Conservation (phyloP, 805 yeast genomes). For the Pichia thaimueangensis region DNA sequence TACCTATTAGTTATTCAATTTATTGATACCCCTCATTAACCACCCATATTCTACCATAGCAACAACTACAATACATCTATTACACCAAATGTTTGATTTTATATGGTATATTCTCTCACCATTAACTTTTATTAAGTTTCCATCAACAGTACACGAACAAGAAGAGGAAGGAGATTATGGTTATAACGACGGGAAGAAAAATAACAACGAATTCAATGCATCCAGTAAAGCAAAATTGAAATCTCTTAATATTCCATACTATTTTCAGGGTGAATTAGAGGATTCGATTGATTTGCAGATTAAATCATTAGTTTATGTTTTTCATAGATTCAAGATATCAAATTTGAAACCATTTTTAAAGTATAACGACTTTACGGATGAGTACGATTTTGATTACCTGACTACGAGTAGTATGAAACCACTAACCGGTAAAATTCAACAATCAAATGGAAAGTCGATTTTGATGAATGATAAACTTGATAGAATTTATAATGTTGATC, state of each 20-base stretch:
- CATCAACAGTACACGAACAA: neutral
- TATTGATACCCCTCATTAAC: no score
- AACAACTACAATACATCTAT: neutral
- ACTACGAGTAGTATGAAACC: neutral
- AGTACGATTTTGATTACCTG: constrained; percentile 9
- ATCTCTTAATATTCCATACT: constrained; percentile 43
- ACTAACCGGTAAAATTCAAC: neutral
- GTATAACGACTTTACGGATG: constrained; percentile 18
- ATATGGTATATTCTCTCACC: constrained; percentile 10
- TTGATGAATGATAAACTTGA: constrained; percentile 42
- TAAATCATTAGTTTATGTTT: constrained; percentile 52
- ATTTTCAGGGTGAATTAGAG: constrained; percentile 38
- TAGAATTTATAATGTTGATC: constrained; percentile 42
- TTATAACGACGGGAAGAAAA: neutral
- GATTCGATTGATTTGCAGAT: constrained; percentile 60
- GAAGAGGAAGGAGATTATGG: neutral
- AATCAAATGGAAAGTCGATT: neutral
- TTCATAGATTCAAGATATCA: constrained; percentile 24
- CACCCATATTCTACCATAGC: no score
- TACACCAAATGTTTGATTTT: constrained; percentile 11
- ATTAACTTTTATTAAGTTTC: constrained; percentile 4
- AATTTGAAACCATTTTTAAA: constrained; percentile 33
- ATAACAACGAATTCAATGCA: neutral
- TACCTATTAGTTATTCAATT: no score
- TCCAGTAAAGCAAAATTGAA: constrained; percentile 7